Conservation (phyloP, 345 rosid genomes). For the Raphanus sativus region DNA sequence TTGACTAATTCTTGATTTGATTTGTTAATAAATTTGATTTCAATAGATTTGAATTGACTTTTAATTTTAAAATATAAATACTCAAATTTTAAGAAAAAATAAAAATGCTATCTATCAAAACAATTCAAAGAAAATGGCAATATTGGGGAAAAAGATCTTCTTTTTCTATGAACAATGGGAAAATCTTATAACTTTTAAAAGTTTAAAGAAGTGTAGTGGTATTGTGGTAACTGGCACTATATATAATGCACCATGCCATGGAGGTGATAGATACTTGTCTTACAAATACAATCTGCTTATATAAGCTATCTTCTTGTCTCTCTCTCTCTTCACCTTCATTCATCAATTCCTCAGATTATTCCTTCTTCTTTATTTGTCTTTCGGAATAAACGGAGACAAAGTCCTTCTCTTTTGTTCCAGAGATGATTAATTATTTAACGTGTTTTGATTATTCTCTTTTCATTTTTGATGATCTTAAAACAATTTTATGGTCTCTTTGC, state of each 20-base stretch:
- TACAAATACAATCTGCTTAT: constrained; percentile 14
- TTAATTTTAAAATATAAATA: no score
- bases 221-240: constrained; percentile 5
- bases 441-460: no score
- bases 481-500: neutral
- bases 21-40: no score
- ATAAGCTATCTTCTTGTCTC: neutral
- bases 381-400: neutral
- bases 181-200: neutral
- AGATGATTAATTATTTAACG: neutral
- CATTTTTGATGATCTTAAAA: neutral
- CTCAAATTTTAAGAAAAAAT: no score
- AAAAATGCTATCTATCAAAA: neutral
- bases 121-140: no score
- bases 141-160: no score
- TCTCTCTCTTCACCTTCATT: neutral
- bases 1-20: no score
- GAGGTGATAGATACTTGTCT: constrained; percentile 25
- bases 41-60: no score
- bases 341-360: constrained; percentile 7
- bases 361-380: constrained; percentile 4
- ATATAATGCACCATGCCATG: constrained; percentile 39
- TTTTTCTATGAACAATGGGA: neutral
- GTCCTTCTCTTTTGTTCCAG: neutral
- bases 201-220: neutral